Base-by-base conservation (phyloP, 2,329 filamentous ascomycete genomes). In the Arthrinium phaeospermum region DNA sequence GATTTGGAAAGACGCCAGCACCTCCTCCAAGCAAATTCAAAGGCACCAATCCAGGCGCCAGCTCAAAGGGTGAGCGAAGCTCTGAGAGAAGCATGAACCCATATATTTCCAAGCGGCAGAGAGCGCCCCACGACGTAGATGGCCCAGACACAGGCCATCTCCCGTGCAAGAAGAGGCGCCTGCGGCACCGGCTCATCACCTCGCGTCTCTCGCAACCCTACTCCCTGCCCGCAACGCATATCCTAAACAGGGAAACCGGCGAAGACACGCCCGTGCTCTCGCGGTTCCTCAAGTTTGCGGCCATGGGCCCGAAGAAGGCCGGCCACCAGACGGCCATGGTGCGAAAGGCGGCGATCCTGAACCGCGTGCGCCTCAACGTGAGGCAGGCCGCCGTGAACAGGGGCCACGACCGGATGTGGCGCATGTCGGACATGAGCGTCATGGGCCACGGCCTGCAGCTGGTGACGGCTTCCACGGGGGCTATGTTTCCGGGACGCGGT, bases 171-270 rank as follows among this genome's bases (percentile, higher is more conserved):
- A 94, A 94, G 81, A 89, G 92, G 34, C 86, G 92, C 4, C 82
- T 94, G 4, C 86, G 91, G 0, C 83, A 89, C 2, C 82, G 87
- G 27, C 85, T 94, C 61, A 89, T 93, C 77, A 94, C 92, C 1
- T 93, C 91, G 27, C 87, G 91, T 10, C 88, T 94, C 0, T 93
- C 91, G 13, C 88, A 86, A 68, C 91, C 92, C 1, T 94, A 90
- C 80, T 93, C 91, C 0, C 85, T 89, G 41, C 92, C 92, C 0
- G 90, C 92, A 3, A 91, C 91, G 61, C 91, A 94, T 77, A 92
- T 93, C 72, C 85, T 91, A 70, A 89, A 91, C 79, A 87, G 91
- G 37, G 90, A 90, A 71, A 85, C 83, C 16, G 84, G 85, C 5
- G 84, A 87, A 74, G 86, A 83, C 67, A 74, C 76, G 67, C 78